Evolutionary conservation across 2,329 filamentous ascomycete genomes (phyloP).

Genomic region (Neofusicoccum sp.): DNA sequence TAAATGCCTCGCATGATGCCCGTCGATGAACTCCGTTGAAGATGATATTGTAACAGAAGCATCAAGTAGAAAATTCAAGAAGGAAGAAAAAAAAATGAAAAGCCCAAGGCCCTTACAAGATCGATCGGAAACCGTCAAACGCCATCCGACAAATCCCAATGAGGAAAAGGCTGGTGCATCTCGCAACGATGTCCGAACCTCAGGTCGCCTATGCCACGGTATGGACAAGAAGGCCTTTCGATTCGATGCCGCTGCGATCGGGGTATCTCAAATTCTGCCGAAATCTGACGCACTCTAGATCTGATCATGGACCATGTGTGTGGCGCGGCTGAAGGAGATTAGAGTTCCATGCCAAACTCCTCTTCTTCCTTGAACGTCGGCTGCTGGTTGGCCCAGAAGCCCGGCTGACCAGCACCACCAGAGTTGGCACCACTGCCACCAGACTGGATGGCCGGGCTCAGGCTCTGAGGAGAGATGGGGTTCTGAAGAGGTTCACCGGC

Average conservation of each 20-base stretch:
- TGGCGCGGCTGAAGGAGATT: not conserved
- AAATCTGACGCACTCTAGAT: constrained; percentile 17
- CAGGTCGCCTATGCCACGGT: not conserved
- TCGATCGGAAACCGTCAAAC: constrained; percentile 6
- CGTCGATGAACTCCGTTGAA: constrained; percentile 12
- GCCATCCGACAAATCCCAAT: constrained; percentile 11
- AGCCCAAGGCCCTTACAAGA: not conserved
- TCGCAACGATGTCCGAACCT: constrained; percentile 1
- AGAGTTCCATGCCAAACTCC: constrained; percentile 76
- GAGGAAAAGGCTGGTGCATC: constrained; percentile 10
- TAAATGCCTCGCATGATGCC: constrained; percentile 14
- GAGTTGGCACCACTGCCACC: constrained; percentile 60
- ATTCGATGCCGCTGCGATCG: constrained; percentile 15
- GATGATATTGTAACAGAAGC: constrained; percentile 14
- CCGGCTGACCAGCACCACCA: constrained; percentile 11
- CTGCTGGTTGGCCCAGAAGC: constrained; percentile 47
- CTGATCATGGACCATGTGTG: constrained; percentile 4
- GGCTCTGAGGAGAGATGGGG: constrained; percentile 58
- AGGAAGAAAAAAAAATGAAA: not conserved
- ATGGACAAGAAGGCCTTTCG: constrained; percentile 11
- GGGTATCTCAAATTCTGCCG: constrained; percentile 20
- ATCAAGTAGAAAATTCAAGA: not conserved
- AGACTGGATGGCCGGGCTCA: constrained; percentile 57
- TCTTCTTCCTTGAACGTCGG: constrained; percentile 82
- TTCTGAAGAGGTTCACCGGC: constrained; percentile 70